phyloP scores from a whole-genome alignment of 768 basidiomycete species.

The Daedalea quercina region DNA sequence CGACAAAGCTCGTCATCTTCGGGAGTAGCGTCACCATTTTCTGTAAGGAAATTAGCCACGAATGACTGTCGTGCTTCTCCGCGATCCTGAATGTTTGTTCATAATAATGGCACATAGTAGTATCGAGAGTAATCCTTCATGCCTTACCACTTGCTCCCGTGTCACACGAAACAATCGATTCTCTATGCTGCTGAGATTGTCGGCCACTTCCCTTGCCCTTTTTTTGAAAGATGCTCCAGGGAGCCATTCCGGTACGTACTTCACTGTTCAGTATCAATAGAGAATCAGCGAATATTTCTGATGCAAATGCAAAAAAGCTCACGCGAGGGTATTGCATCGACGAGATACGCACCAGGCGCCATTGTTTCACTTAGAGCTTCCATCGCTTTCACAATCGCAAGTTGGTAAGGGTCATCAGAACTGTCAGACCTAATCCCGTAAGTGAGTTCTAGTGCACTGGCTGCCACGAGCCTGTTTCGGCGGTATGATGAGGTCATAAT shows the following conservation, averaged over 20 bases:
- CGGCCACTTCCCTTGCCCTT: constrained; percentile 5
- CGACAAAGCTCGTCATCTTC: too few relatives aligned
- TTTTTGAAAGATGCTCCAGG: constrained; percentile 12
- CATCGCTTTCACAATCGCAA: too few relatives aligned
- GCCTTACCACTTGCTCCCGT: background rate
- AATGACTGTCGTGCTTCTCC: too few relatives aligned
- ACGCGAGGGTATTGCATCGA: constrained; percentile 26
- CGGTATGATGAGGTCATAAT: background rate
- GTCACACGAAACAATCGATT: constrained; percentile 9
- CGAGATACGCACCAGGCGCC: constrained; percentile 29
- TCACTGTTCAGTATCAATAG: constrained; percentile 4
- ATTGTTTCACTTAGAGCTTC: constrained; percentile 13
- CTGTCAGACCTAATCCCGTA: constrained; percentile 22
- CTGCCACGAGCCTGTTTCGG: constrained; percentile 23
- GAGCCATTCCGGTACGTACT: constrained; percentile 10
- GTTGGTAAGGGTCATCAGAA: constrained; percentile 17
- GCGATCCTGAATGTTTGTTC: too few relatives aligned
- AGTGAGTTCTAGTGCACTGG: constrained; percentile 19
- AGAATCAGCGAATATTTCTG: background rate
- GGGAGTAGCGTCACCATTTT: too few relatives aligned
- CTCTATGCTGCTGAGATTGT: constrained; percentile 14
- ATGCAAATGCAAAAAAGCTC: too few relatives aligned
- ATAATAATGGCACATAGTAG: too few relatives aligned
- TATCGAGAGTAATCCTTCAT: too few relatives aligned
- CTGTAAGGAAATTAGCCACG: too few relatives aligned